Evolutionary conservation across 495 filamentous ascomycete genomes (phyloP), one percentile per base, ranked within the genome.

Genomic region (Chaetomium cochliodes): DNA sequence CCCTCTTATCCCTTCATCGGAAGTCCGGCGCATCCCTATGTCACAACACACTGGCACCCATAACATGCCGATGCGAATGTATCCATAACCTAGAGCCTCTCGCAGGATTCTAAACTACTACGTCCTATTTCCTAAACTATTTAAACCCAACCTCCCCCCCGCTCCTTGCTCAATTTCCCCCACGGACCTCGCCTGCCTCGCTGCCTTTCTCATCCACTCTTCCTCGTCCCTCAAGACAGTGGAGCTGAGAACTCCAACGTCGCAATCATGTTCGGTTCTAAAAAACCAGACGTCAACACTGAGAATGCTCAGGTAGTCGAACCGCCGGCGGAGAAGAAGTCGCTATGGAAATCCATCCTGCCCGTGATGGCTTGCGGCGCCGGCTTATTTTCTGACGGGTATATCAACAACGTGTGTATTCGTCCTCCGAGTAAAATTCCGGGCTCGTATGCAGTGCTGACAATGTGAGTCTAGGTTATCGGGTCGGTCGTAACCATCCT

Each of bases 331-430:
- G 60, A 59, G 8, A 30, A 60, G 23, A 52, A 64, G 46, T 42
- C 66, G 5, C 65, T 69, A 62, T 64, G 72, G 65, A 59, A 64
- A 13, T 37, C 64, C 18, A 71, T 79, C 25, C 67, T 78, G 66
- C 82, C 82, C 25, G 82, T 83, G 1, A 86, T 94, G 57, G 92
- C 92, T 54, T 96, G 92, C 69, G 92, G 92, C 64, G 90, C 92
- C 49, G 92, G 92, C 66, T 80, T 96, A 4, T 96, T 96, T 74
- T 92, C 90, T 20, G 92, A 97, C 74, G 92, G 92, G 15, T 96
- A 96, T 73, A 83, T 96, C 72, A 93, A 96, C 79, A 89, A 87
- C 62, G 90, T 80, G 64, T 13, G 68, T 62, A 16, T 47, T 15
- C n/a, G n/a, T 12, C 25, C 6, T 2, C 28, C 28, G 6, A 30